Evolutionary conservation across 257 asterid species (phyloP), one percentile per base, ranked within the genome.

Genomic region (Perilla frutescens): DNA sequence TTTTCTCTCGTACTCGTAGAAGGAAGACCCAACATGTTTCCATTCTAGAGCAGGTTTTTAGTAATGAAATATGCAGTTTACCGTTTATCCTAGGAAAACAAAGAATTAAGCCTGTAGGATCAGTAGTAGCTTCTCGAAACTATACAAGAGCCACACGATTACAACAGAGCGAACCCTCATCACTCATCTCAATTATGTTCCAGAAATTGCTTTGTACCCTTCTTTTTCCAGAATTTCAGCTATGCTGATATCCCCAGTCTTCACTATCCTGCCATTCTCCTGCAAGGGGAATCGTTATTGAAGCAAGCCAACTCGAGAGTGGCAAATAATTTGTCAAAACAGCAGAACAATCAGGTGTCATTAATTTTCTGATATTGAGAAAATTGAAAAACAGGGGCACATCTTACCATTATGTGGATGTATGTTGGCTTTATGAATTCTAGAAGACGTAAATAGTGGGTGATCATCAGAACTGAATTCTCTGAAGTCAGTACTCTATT

Each of bases 251-350:
- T 91, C 98, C 71, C 97, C 97, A 0, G 97, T 94, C 81, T 79
- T 86, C 82, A 90, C 89, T 75, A 94, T 91, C 88, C 84, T 84
- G 71, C 97, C 98, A 36, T 91, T 85, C 88, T 90, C 96, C 98
- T 92, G 86, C 71, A 81, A 41, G 4, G 5, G 31, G 44, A 70
- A 72, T 13, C n/a, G 48, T 39, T 15, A 49, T 41, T 57, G 59
- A 61, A 62, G 64, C 26, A 73, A 20, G 26, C 26, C 50, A 20
- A 41, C 14, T 6, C 4, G 26, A 51, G 45, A 62, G 26, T 50
- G 60, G 20, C 37, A 50, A 15, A 44, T 37, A 44, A 62, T 44
- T n/a, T 48, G 45, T 48, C 70, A 50, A 51, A 66, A 26, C 40
- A 4, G 10, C 54, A 40, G 14, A 53, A 50, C 15, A 37, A 60